Evolutionary conservation across 768 basidiomycete genomes (phyloP).

Genomic region (Pilatotrama ljubarskyi): DNA sequence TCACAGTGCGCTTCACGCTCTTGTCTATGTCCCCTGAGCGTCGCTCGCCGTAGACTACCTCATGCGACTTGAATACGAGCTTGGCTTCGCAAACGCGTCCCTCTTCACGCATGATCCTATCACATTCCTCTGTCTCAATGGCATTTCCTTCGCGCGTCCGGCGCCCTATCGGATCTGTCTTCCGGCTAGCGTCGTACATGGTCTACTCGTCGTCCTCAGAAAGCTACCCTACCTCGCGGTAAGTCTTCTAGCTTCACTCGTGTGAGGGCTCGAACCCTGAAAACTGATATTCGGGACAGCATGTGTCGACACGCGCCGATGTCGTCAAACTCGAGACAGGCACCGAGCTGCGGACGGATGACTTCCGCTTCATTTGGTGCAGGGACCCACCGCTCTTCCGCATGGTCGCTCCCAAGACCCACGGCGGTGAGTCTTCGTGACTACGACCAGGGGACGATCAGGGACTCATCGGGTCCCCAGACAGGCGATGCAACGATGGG

Average conservation of each 20-base stretch:
- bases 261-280: not conserved
- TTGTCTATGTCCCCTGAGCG: not conserved
- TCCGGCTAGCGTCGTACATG: slow-evolving; percentile 70
- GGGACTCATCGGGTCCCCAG: slow-evolving; percentile 27
- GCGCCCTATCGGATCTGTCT: slow-evolving; percentile 84
- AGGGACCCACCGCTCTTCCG: slow-evolving; percentile 42
- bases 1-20: not conserved
- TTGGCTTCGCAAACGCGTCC: slow-evolving; percentile 71
- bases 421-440: slow-evolving; percentile 51
- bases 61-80: slow-evolving; percentile 75
- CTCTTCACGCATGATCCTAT: slow-evolving; percentile 68
- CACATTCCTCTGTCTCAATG: slow-evolving; percentile 75
- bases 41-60: slow-evolving; percentile 40
- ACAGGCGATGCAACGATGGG: slow-evolving; percentile 84
- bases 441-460: slow-evolving; percentile 19
- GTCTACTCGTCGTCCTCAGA: slow-evolving; percentile 54
- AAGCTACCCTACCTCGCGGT: slow-evolving; percentile 62
- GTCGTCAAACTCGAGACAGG: slow-evolving; percentile 71
- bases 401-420: slow-evolving; percentile 67
- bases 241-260: slow-evolving; percentile 29
- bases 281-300: slow-evolving; percentile 39
- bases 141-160: slow-evolving; percentile 75
- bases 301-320: slow-evolving; percentile 69
- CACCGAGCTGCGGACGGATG: slow-evolving; percentile 65
- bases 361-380: slow-evolving; percentile 77